Evolutionary conservation across 23 red algal genomes (phyloP), one percentile per base, ranked within the genome.

Genomic region (Porphyridium purpureum): DNA sequence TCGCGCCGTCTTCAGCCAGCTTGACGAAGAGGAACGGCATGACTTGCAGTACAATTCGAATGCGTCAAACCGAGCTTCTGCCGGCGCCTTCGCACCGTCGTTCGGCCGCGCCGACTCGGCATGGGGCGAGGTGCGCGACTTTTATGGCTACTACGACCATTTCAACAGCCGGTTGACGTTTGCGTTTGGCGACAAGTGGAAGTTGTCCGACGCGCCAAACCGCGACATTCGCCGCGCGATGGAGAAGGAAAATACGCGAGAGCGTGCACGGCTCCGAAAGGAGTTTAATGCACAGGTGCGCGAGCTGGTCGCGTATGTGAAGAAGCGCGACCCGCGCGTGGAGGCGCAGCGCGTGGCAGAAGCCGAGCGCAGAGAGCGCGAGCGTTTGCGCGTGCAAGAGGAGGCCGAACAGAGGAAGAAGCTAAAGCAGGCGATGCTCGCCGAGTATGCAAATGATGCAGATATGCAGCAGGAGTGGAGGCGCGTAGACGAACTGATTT

Each of bases 181-280:
- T 71, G 79, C 64, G 8, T 86, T 66, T 55, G 76, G 69, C 19
- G 90, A 98, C 41, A 75, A 69, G 28, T 98, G 74, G 73, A 98
- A 98, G 36, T 50, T 73, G 17, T 70, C 48, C 6, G 80, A 86
- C 1, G 90, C 80, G 0, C 87, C 87, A 4, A 65, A 81, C 40
- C 55, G 90, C 33, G 90, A 81, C 32, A 64, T 62, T 34, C 66
- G 90, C 2, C 57, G 90, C 33, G 73, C 70, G 1, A 98, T 98
- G 79, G 90, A 98, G 59, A 77, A 75, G 40, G 90, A 98, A 30
- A 98, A 98, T 49, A 55, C 54, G 17, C 50, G 50, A 24, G 72
- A 60, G 52, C 74, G 90, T 8, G 70, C 66, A 4, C 52, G 66
- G 27, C 40, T 63, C 9, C 66, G 60, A 34, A 64, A 75, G 27